Conservation (phyloP, 371 early-diverging fungal genomes). For the Mucor racemosus region DNA sequence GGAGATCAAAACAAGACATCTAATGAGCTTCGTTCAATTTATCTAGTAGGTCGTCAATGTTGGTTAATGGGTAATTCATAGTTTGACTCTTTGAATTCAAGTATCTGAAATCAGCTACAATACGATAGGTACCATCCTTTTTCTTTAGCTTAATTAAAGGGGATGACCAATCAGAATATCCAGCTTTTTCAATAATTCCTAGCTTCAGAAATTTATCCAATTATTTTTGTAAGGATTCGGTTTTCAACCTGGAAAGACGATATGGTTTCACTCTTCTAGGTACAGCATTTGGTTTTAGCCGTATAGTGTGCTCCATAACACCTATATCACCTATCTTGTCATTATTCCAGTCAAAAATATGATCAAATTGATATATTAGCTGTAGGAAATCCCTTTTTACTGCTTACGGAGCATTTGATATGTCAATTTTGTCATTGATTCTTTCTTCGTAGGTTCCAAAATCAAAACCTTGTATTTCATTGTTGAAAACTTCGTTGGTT, state of each 20-base stretch:
- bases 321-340: constrained; percentile 6
- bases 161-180: not conserved
- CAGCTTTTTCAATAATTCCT: constrained; percentile 17
- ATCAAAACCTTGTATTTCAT: no score
- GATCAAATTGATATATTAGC: not conserved
- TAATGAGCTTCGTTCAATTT: constrained; percentile 13
- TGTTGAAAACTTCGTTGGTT: no score
- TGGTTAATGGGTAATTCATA: constrained; percentile 30
- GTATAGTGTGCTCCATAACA: not conserved
- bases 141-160: constrained; percentile 6
- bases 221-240: not conserved
- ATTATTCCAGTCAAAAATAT: constrained; percentile 14
- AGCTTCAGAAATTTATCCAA: constrained; percentile 12
- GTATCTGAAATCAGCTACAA: not conserved
- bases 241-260: not conserved
- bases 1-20: constrained; percentile 20
- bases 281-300: not conserved
- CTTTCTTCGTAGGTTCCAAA: no score
- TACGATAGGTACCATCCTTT: not conserved
- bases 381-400: no score
- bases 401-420: no score
- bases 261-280: constrained; percentile 1
- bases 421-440: no score
- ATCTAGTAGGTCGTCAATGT: constrained; percentile 42
- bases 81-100: not conserved